phyloP scores from a whole-genome alignment of 2,329 filamentous ascomycete species.

The Xylariaceae sp. region DNA sequence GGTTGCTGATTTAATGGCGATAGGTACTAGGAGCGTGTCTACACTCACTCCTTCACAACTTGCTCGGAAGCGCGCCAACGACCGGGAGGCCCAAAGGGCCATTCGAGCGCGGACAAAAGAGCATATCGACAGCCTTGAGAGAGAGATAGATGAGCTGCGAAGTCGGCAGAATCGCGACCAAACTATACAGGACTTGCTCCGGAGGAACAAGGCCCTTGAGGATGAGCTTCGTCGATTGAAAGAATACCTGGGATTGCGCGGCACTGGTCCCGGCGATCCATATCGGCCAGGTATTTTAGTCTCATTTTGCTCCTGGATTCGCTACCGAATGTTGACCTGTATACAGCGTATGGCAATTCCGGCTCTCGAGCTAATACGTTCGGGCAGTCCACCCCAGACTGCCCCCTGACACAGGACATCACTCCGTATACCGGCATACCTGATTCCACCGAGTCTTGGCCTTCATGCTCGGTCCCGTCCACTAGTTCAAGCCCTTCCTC shows the following conservation, averaged over 20 bases:
- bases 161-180: slow-evolving; percentile 51
- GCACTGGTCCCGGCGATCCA: slow-evolving; percentile 26
- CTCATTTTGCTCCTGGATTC: background rate
- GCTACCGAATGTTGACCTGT: slow-evolving; percentile 7
- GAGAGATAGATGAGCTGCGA: slow-evolving; percentile 72
- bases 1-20: slow-evolving; percentile 12
- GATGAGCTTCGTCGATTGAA: slow-evolving; percentile 52
- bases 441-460: slow-evolving; percentile 51
- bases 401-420: slow-evolving; percentile 47
- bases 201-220: slow-evolving; percentile 57
- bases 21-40: slow-evolving; percentile 75
- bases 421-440: slow-evolving; percentile 44
- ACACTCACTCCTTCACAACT: slow-evolving; percentile 87
- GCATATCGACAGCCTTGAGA: slow-evolving; percentile 79
- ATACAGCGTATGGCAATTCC: slow-evolving; percentile 34
- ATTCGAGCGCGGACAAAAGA: slow-evolving; percentile 86
- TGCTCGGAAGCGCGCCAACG: slow-evolving; percentile 87
- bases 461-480: slow-evolving; percentile 49
- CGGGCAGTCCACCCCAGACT: slow-evolving; percentile 45
- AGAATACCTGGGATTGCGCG: slow-evolving; percentile 48
- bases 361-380: slow-evolving; percentile 51
- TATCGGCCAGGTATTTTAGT: slow-evolving; percentile 34
- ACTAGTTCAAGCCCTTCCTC: slow-evolving; percentile 57
- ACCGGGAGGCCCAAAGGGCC: slow-evolving; percentile 85
- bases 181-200: slow-evolving; percentile 54